phyloP scores from a whole-genome alignment of 768 basidiomycete genomes.

The Boletus patriciae region DNA sequence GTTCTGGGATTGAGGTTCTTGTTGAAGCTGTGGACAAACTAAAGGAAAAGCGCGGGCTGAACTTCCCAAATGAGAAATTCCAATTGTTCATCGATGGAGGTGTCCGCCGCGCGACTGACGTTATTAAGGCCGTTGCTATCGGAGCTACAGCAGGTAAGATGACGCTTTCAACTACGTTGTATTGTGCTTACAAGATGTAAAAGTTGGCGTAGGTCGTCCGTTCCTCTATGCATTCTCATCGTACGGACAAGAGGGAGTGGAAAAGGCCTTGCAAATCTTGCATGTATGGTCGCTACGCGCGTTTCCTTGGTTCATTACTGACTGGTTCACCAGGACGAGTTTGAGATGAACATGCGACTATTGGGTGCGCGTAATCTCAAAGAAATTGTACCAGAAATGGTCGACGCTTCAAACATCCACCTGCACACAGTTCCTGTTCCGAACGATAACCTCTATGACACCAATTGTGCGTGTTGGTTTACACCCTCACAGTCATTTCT shows the following conservation, averaged over 20 bases:
- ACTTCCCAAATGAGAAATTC: slow-evolving; percentile 77
- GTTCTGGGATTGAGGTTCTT: slow-evolving; percentile 88
- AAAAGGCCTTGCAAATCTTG: slow-evolving; percentile 77
- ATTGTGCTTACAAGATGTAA: slow-evolving; percentile 8
- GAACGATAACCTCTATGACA: slow-evolving; percentile 69
- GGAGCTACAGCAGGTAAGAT: slow-evolving; percentile 79
- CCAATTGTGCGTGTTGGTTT: slow-evolving; percentile 65
- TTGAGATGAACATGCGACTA: slow-evolving; percentile 96
- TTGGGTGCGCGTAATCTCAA: slow-evolving; percentile 79
- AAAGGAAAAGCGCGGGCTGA: slow-evolving; percentile 60
- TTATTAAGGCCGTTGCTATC: slow-evolving; percentile 83
- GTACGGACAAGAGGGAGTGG: slow-evolving; percentile 87
- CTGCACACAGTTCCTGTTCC: slow-evolving; percentile 69
- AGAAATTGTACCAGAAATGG: slow-evolving; percentile 87
- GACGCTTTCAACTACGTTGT: background rate
- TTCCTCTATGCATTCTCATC: slow-evolving; percentile 88
- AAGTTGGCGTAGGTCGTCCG: slow-evolving; percentile 81
- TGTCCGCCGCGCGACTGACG: slow-evolving; percentile 85
- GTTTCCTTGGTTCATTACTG: background rate
- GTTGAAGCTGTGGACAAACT: slow-evolving; percentile 80
- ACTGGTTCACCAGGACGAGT: slow-evolving; percentile 69
- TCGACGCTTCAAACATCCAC: slow-evolving; percentile 72
- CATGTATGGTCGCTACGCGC: slow-evolving; percentile 44
- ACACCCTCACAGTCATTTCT: background rate
- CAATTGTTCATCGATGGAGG: slow-evolving; percentile 94